These are phyloP conservation scores for Fragaria ananassa DNA, from an alignment of 306 rosid genomes.

Conservation along the genomic window DNA sequence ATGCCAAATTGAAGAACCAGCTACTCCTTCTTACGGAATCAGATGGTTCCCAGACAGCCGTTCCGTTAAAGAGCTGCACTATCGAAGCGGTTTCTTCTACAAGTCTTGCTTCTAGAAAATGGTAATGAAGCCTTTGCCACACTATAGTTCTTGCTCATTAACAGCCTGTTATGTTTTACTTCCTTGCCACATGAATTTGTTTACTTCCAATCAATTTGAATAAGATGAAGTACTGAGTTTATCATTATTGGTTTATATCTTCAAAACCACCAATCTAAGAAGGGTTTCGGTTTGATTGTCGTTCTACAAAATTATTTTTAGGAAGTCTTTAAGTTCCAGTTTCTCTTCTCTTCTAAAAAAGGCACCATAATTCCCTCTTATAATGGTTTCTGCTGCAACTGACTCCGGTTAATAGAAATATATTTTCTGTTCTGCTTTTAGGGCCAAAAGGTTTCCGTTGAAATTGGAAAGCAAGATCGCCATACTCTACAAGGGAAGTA, in stretches of 20 bases:
- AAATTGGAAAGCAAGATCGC: slow-evolving; percentile 69
- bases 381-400: not conserved
- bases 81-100: slow-evolving; percentile 83
- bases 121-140: slow-evolving; percentile 44
- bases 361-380: not conserved
- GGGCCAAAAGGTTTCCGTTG: slow-evolving; percentile 85
- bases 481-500: slow-evolving; percentile 63
- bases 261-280: not conserved
- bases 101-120: slow-evolving; percentile 63
- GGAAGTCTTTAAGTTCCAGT: not conserved
- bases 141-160: not conserved
- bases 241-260: not conserved
- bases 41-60: slow-evolving; percentile 44
- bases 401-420: not conserved
- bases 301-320: not conserved
- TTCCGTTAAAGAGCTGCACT: slow-evolving; percentile 56
- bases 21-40: slow-evolving; percentile 53
- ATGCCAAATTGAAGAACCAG: slow-evolving; percentile 54
- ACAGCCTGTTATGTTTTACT: not conserved
- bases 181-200: not conserved
- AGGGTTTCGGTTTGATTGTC: not conserved
- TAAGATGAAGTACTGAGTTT: not conserved
- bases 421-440: slow-evolving; percentile 24
- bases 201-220: not conserved
- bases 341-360: too few species aligned